Base-by-base conservation (phyloP, 768 basidiomycete genomes). In the Leccinellum luteum region DNA sequence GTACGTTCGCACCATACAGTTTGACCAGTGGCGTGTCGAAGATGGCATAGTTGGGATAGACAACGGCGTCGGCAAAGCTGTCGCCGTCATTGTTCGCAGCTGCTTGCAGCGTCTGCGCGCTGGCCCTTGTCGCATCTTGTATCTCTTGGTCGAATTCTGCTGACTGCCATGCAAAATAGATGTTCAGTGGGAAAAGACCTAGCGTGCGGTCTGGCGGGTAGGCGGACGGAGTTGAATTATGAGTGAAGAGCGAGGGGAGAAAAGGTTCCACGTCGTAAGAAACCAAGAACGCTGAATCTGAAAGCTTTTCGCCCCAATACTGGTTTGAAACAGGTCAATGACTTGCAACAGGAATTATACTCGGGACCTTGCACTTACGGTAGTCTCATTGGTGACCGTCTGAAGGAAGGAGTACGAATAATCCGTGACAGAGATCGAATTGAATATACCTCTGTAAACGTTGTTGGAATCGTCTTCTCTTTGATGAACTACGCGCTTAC, bases 41-140 rank as follows among this genome's bases (percentile, higher is more conserved):
- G 2, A 82, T 69, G 2, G 84, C 84, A 62, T 85, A 86, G 64
- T 88, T 87, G 7, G 76, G 74, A 60, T 87, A 86, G 30, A 75
- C 47, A 0, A 77, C 60, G 2, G 72, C 77, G 17, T 73, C 60
- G 3, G 57, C 64, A 23, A 76, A 6, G 6, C 21, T 14, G 19
- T 51, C 35, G 19, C 17, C 55, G 13, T 81, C 83, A 32, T 78
- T 74, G 7, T 74, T 60, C 1, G 79, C 81, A 4, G 75, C 69
- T 14, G 67, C 56, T 9, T 64, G 68, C 32, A 85, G 72, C 4
- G 69, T 72, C 0, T 60, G 71, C 0, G 75, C 69, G 55, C 76
- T 81, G 27, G 68, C 57, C 21, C 66, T 65, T 4, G 72, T 65
- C 4, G 82, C 77, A 9, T 73, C 59, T 7, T 78, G 69, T 58